Evolutionary conservation across 73 alveolate species (phyloP).

Genomic region (Paraurostyla sp.): DNA sequence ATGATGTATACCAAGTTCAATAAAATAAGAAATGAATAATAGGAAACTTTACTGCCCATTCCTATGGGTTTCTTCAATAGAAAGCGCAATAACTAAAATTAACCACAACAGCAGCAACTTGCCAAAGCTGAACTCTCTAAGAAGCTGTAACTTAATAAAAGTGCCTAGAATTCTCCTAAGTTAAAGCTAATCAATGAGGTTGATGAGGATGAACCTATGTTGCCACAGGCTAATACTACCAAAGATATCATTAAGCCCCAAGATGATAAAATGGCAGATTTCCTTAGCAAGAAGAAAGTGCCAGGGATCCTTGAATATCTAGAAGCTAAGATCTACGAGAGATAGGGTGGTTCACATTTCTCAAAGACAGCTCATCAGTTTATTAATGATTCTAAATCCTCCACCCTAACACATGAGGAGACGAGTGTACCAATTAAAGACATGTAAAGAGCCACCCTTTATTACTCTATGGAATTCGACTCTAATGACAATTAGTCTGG

Average conservation of each 20-base stretch:
- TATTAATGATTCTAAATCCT: not conserved
- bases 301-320: constrained; percentile 48
- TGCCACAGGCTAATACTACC: too few relatives aligned
- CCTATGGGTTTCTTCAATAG: constrained; percentile 31
- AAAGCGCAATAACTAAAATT: not conserved
- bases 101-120: too few relatives aligned
- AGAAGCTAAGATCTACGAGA: constrained; percentile 41
- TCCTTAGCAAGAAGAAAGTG: constrained; percentile 1
- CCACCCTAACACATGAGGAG: not conserved
- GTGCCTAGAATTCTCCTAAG: too few relatives aligned
- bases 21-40: not conserved
- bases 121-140: too few relatives aligned
- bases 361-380: not conserved
- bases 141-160: too few relatives aligned
- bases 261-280: not conserved
- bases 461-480: constrained; percentile 8
- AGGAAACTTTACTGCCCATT: constrained; percentile 16
- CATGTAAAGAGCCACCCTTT: not conserved
- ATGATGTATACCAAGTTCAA: constrained; percentile 6
- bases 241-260: too few relatives aligned
- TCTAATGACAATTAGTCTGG: too few relatives aligned
- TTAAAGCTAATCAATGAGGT: too few relatives aligned
- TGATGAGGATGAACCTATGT: too few relatives aligned
- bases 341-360: not conserved
- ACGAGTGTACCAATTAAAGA: not conserved